A percentile compares a stretch with the other conserved stretches of the same genome.
These are phyloP conservation scores for Candida boidinii DNA, from an alignment of 805 yeast genomes.

Conservation along the genomic window DNA sequence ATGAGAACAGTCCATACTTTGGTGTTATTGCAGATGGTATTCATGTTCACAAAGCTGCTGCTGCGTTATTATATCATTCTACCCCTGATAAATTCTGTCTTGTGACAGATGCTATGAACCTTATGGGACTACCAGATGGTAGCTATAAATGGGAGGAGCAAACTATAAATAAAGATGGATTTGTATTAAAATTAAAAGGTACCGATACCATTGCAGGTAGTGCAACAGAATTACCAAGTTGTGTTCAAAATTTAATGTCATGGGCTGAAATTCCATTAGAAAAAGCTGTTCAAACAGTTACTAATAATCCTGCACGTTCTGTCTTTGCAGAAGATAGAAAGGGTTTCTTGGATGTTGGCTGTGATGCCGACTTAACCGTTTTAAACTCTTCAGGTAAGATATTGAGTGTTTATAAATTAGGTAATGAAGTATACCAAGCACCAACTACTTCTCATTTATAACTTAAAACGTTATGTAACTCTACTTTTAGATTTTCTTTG, in stretches of 20 bases:
- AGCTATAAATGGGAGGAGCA: constrained; percentile 42
- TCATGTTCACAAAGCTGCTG: constrained; percentile 49
- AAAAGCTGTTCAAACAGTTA: constrained; percentile 46
- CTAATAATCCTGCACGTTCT: constrained; percentile 45
- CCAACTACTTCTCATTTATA: too few relatives aligned
- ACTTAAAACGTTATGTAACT: too few relatives aligned
- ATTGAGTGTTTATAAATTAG: constrained; percentile 42
- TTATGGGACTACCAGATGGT: constrained; percentile 52
- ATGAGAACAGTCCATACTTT: constrained; percentile 33
- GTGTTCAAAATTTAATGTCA: constrained; percentile 38
- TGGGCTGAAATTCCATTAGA: constrained; percentile 43
- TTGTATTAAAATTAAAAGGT: constrained; percentile 37
- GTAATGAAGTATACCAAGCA: constrained; percentile 21
- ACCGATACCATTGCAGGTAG: constrained; percentile 55
- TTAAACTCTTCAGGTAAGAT: constrained; percentile 35
- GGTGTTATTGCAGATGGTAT: constrained; percentile 53
- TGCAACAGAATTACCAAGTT: constrained; percentile 44
- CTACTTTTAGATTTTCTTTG: too few relatives aligned
- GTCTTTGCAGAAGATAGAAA: constrained; percentile 33
- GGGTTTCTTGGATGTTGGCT: constrained; percentile 43
- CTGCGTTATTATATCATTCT: constrained; percentile 39
- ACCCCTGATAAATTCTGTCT: constrained; percentile 45
- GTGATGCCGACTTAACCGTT: constrained; percentile 50
- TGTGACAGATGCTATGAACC: constrained; percentile 53
- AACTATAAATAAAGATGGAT: constrained; percentile 38